Evolutionary conservation across 1,284 basidiomycete species (phyloP), one percentile per base, ranked within the genome.

Genomic region (Hymenochaete sp.): DNA sequence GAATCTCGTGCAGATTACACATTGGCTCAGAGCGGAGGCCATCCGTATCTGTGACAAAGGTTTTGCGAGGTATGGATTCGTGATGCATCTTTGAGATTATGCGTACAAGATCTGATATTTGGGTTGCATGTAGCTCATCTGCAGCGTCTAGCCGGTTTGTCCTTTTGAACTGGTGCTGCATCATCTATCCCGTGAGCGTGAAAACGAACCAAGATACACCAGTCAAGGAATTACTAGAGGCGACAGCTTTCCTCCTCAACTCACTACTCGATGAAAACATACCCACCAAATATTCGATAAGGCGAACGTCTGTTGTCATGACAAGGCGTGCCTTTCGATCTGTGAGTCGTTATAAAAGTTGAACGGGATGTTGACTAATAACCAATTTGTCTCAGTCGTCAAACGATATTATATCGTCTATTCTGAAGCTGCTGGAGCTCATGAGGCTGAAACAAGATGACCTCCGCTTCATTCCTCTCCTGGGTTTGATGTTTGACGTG

Each of bases 131-230:
- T 35, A 36, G 80, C 53, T 72, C 79, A 4, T 71, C 74, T 56
- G 79, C 82, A 2, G 65, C 80, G 5, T 62, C 75, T 5, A 76
- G 83, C 52, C 56, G 83, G 26, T 84, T 83, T 56, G 76, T 84
- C 14, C 71, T 92, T 4, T 67, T 89, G 27, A 78, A 70, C 53
- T 92, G 88, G 85, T 67, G 76, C 5, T 82, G 79, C 56, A 71
- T 70, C 10, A 60, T 89, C 32, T 87, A 85, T 56, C 61, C 68
- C 3, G 64, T 67, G 7, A 76, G 71, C 51, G 54, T 74, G 9
- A 47, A 47, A 25, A 24, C n/a, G 22, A 33, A 22, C 5, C 10
- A 24, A 2, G 11, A n/a, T 19, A 58, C 67, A 42, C 49, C 59
- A n/a, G 5, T n/a, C 14, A 35, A 35, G 13, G 32, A 35, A 5